Percentiles rank a stretch among this genome's conserved stretches.
These are phyloP conservation scores for Microdochium bolleyi DNA, from an alignment of 2,329 filamentous ascomycete genomes.

Conservation along the genomic window DNA sequence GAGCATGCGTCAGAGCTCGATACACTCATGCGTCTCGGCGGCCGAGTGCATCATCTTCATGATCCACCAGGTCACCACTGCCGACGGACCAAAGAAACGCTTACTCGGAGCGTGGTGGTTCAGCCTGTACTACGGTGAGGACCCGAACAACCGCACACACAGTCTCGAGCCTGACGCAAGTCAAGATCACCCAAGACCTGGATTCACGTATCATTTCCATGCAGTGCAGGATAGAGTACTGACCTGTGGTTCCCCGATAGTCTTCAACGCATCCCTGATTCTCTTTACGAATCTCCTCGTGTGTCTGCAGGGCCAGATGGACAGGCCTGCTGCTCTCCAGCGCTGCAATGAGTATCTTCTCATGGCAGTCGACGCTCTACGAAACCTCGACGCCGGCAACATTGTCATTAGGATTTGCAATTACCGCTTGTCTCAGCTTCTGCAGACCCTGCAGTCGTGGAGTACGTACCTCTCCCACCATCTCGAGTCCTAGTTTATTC, in stretches of 20 bases:
- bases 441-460: neutral
- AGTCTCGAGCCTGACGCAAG: too few species aligned
- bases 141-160: too few species aligned
- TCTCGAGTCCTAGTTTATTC: too few species aligned
- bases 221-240: too few species aligned
- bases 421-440: neutral
- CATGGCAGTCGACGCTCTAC: neutral
- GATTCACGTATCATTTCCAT: too few species aligned
- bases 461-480: too few species aligned
- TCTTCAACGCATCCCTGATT: neutral
- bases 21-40: conserved; percentile 16
- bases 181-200: too few species aligned
- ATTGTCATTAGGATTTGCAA: neutral
- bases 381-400: neutral
- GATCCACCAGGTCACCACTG: conserved; percentile 12
- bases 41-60: conserved; percentile 25
- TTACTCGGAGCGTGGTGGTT: conserved; percentile 32
- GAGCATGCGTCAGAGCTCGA: conserved; percentile 3
- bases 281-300: neutral
- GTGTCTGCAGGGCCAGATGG: neutral
- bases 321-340: neutral
- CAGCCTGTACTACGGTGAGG: conserved; percentile 25
- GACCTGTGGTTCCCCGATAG: too few species aligned
- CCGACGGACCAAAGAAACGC: conserved; percentile 5
- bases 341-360: neutral